A percentile compares a stretch with the other conserved stretches of the same genome.
Conservation (phyloP, 352 stramenopile genomes). For the Globisporangium heterothallicum region DNA sequence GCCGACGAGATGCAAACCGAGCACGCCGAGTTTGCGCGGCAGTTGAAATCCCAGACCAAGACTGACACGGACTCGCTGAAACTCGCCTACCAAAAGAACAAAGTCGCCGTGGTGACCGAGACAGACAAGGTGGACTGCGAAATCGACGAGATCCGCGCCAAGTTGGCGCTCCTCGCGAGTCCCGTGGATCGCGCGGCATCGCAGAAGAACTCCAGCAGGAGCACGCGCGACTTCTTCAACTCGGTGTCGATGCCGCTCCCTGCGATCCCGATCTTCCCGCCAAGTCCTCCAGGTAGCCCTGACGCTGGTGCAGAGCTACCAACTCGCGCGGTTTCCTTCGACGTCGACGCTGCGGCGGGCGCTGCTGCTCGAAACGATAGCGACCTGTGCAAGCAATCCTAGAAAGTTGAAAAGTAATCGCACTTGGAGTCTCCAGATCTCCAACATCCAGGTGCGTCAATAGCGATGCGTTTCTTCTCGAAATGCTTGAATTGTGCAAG, state of each 20-base stretch:
- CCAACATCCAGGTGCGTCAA: no score
- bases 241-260: constrained; percentile 29
- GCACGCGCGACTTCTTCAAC: constrained; percentile 38
- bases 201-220: constrained; percentile 10
- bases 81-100: constrained; percentile 45
- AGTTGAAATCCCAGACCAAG: constrained; percentile 56
- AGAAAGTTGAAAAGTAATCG: constrained; percentile 1
- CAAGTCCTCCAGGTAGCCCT: neutral
- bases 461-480: no score
- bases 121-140: constrained; percentile 22
- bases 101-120: constrained; percentile 23
- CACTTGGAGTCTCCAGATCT: no score
- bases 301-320: neutral
- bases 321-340: constrained; percentile 13
- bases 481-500: no score
- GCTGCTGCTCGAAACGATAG: constrained; percentile 22
- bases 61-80: constrained; percentile 38
- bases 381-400: constrained; percentile 32
- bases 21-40: constrained; percentile 40
- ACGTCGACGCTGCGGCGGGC: constrained; percentile 17
- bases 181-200: constrained; percentile 1
- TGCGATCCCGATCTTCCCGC: constrained; percentile 21
- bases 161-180: constrained; percentile 19
- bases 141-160: constrained; percentile 22
- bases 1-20: constrained; percentile 30